phyloP scores from a whole-genome alignment of 352 stramenopile species.

The Albugo laibachii region DNA sequence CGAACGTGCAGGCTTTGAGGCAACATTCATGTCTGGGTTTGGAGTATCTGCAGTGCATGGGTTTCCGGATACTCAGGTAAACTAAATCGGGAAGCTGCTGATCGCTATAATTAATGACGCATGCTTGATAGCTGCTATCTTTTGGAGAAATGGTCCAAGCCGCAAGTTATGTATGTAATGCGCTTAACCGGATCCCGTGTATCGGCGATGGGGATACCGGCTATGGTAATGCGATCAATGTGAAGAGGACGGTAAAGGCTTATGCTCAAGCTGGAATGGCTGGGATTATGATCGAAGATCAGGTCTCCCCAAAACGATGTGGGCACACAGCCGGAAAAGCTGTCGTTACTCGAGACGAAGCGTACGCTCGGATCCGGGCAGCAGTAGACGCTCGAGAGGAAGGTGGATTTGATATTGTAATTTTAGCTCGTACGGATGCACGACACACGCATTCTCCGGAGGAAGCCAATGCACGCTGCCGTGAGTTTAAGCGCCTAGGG shows the following conservation, averaged over 20 bases:
- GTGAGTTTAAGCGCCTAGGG: constrained; percentile 79
- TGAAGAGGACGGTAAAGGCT: constrained; percentile 80
- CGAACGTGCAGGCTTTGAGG: constrained; percentile 67
- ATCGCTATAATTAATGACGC: constrained; percentile 33
- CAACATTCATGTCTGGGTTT: constrained; percentile 89
- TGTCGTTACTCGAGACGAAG: constrained; percentile 73
- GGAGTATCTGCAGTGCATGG: constrained; percentile 72
- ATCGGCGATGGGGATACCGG: constrained; percentile 81
- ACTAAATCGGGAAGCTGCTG: constrained; percentile 39
- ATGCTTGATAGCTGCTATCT: constrained; percentile 20
- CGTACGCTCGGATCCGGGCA: constrained; percentile 64
- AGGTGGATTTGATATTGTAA: constrained; percentile 79
- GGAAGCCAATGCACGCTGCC: constrained; percentile 83
- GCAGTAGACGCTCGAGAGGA: constrained; percentile 79
- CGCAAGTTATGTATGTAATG: constrained; percentile 20
- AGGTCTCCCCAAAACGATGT: constrained; percentile 84
- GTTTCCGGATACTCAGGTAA: constrained; percentile 78
- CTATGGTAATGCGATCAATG: constrained; percentile 88
- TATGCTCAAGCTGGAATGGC: constrained; percentile 83
- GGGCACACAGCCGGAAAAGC: constrained; percentile 83
- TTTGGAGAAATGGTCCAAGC: constrained; percentile 35
- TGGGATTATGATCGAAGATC: constrained; percentile 89
- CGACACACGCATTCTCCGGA: constrained; percentile 77
- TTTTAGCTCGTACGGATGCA: constrained; percentile 88
- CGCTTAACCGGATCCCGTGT: constrained; percentile 23